Conservation (phyloP, 148 eudicot genomes). For the Arctostaphylos glauca region DNA sequence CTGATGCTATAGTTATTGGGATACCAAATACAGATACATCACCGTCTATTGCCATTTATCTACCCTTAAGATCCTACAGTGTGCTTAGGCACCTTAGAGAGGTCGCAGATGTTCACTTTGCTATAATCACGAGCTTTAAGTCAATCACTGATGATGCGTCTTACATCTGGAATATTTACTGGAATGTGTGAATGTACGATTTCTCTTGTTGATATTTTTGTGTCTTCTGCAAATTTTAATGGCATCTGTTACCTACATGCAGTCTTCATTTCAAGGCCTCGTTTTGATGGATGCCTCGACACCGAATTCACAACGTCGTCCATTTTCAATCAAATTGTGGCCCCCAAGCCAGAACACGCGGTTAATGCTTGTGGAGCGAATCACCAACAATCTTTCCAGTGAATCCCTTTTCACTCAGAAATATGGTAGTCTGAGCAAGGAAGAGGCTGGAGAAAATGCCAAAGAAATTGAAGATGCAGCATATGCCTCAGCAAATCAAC, state of each 20-base stretch:
- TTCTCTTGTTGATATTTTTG: background rate
- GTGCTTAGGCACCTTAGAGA: background rate
- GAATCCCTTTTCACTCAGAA: slow-evolving; percentile 54
- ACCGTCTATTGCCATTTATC: background rate
- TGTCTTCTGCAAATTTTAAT: background rate
- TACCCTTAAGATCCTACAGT: background rate
- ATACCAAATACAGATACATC: background rate
- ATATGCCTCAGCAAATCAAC: slow-evolving; percentile 42
- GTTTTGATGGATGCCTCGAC: slow-evolving; percentile 33
- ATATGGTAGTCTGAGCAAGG: slow-evolving; percentile 45
- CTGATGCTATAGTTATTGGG: background rate
- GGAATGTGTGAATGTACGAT: background rate
- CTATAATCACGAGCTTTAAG: background rate
- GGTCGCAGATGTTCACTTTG: background rate
- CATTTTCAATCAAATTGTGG: slow-evolving; percentile 55
- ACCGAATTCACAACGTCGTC: slow-evolving; percentile 29
- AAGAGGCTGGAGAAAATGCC: slow-evolving; percentile 51
- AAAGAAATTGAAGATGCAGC: slow-evolving; percentile 51
- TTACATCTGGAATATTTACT: background rate
- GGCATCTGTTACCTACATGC: background rate
- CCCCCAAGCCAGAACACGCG: slow-evolving; percentile 64
- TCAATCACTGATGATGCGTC: background rate
- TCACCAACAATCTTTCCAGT: slow-evolving; percentile 49
- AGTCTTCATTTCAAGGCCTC: background rate
- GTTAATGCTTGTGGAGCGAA: slow-evolving; percentile 50